Percentiles rank a stretch among this genome's conserved stretches.
phyloP scores from a whole-genome alignment of 2,329 filamentous ascomycete genomes.

The Paraconiothyrium sp. region DNA sequence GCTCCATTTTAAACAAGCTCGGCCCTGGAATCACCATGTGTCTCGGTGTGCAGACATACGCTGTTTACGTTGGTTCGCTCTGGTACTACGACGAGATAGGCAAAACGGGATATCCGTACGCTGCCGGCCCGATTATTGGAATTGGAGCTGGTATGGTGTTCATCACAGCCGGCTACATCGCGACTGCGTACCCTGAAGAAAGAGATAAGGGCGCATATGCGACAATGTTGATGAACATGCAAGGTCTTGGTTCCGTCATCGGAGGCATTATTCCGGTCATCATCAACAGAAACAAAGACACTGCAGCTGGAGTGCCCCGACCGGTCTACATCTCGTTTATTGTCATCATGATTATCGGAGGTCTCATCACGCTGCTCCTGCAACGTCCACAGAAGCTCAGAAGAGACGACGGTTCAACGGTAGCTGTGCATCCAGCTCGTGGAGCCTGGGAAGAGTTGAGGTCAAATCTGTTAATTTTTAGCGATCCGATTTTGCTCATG shows the following conservation, averaged over 20 bases:
- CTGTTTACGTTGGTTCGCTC: slow-evolving; percentile 42
- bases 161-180: slow-evolving; percentile 43
- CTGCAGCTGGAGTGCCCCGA: slow-evolving; percentile 38
- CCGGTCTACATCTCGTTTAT: slow-evolving; percentile 45
- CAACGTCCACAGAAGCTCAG: slow-evolving; percentile 40
- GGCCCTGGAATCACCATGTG: slow-evolving; percentile 44
- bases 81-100: slow-evolving; percentile 46
- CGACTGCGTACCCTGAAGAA: slow-evolving; percentile 44
- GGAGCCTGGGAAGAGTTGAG: slow-evolving; percentile 39
- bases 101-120: slow-evolving; percentile 42
- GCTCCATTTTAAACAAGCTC: slow-evolving; percentile 43
- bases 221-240: slow-evolving; percentile 44
- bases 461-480: slow-evolving; percentile 39
- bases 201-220: slow-evolving; percentile 41
- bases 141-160: slow-evolving; percentile 47
- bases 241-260: slow-evolving; percentile 40
- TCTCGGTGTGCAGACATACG: slow-evolving; percentile 43
- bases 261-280: slow-evolving; percentile 45
- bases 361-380: slow-evolving; percentile 34
- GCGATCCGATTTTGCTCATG: slow-evolving; percentile 37
- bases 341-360: slow-evolving; percentile 40
- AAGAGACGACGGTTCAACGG: slow-evolving; percentile 41
- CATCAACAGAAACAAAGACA: slow-evolving; percentile 41
- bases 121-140: slow-evolving; percentile 41
- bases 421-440: slow-evolving; percentile 38